Percentiles rank a stretch among this genome's conserved stretches.
phyloP scores from a whole-genome alignment of 805 yeast species.

The Wickerhamiella dianesei region DNA sequence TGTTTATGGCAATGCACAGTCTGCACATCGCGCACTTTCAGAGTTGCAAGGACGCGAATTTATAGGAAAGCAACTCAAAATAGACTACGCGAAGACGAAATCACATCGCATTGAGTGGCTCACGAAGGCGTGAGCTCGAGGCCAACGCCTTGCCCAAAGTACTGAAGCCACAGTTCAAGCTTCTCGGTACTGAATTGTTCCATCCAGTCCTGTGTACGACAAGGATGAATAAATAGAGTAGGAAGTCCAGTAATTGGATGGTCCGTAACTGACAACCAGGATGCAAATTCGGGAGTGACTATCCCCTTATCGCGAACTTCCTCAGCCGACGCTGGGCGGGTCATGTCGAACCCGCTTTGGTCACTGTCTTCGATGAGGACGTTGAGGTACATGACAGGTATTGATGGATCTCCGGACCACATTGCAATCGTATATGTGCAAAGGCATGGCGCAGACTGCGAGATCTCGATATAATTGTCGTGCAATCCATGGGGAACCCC shows the following conservation, averaged over 20 bases:
- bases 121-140: slow-evolving; percentile 6
- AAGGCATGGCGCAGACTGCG: neutral
- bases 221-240: slow-evolving; percentile 30
- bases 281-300: slow-evolving; percentile 1
- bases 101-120: slow-evolving; percentile 14
- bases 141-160: slow-evolving; percentile 24
- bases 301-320: slow-evolving; percentile 4
- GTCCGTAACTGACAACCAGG: slow-evolving; percentile 16
- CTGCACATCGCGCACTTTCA: slow-evolving; percentile 24
- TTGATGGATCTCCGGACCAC: slow-evolving; percentile 22
- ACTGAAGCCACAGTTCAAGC: slow-evolving; percentile 21
- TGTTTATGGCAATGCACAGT: slow-evolving; percentile 21
- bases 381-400: slow-evolving; percentile 23
- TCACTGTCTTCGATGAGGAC: slow-evolving; percentile 9
- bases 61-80: slow-evolving; percentile 25
- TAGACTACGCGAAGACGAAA: slow-evolving; percentile 22
- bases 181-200: slow-evolving; percentile 14
- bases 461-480: neutral
- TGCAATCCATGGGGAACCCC: neutral
- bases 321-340: slow-evolving; percentile 8
- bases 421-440: slow-evolving; percentile 13
- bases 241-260: slow-evolving; percentile 23
- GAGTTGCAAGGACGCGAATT: slow-evolving; percentile 22
- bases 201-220: slow-evolving; percentile 26
- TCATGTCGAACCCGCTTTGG: slow-evolving; percentile 1